Evolutionary conservation across 139 green algal species (phyloP), one percentile per base, ranked within the genome.

Genomic region (Chara braunii): DNA sequence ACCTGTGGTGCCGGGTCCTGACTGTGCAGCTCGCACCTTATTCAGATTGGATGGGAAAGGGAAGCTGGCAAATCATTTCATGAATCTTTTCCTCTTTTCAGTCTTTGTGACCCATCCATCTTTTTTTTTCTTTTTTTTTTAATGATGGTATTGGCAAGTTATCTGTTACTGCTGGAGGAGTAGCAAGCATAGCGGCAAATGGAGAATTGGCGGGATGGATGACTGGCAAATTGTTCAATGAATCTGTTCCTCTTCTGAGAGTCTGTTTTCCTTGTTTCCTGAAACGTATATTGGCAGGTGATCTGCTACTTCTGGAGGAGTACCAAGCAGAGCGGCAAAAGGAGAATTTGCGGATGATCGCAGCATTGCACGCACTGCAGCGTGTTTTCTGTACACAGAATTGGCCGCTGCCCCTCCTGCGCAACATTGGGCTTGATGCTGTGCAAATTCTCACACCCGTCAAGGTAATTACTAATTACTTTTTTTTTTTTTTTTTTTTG

Each of bases 301-400:
- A 12, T 14, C 52, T 14, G 70, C 40, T 24, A 23, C 28, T 53
- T 22, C 56, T 75, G 36, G 7, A 40, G 14, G 43, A 68, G 53
- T 76, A 76, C 43, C 45, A 55, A 11, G 28, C 40, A 1, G 44
- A 61, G 34, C 30, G 30, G 11, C 31, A 32, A 54, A 24, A 8
- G 6, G 62, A 37, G 3, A 76, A 71, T 36, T 26, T 42, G 11
- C 22, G 36, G 12, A 76, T 76, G 72, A 70, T 79, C 35, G 57
- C 53, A 12, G 56, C 44, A 33, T 24, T 79, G 37, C 43, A 79
- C 65, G 52, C 12, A 2, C 28, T 79, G 22, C 55, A 70, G 7
- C 33, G 34, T 11, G 29, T 72, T 5, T 79, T 75, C 56, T 23
- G 29, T 23, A 22, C 26, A 12, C 26, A 64, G 11, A 14, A 3